A percentile compares a stretch with the other conserved stretches of the same genome.
Evolutionary conservation across 2,329 filamentous ascomycete genomes (phyloP).

Genomic region (Aureobasidium sp.): DNA sequence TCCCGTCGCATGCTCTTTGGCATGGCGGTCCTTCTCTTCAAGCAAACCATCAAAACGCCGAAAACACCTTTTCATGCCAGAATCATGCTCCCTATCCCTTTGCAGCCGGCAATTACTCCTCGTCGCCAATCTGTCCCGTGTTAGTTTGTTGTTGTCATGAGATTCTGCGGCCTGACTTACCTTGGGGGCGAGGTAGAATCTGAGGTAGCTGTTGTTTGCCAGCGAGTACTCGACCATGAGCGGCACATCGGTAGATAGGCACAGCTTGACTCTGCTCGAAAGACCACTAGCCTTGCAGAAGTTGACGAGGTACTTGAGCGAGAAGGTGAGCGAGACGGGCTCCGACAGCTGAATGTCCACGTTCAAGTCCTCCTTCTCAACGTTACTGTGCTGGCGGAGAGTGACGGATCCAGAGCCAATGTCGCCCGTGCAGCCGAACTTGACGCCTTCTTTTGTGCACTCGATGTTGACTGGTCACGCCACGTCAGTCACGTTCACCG

Average conservation of each 20-base stretch:
- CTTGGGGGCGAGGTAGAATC: constrained; percentile 98
- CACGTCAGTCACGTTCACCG: constrained; percentile 19
- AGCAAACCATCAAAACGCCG: constrained; percentile 6
- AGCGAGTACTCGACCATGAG: constrained; percentile 88
- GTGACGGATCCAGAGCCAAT: constrained; percentile 94
- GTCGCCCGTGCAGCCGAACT: constrained; percentile 87
- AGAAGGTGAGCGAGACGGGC: constrained; percentile 91
- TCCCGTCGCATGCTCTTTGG: neutral
- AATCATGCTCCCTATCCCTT: neutral
- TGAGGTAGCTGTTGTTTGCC: constrained; percentile 73
- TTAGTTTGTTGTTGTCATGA: constrained; percentile 25
- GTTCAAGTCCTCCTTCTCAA: constrained; percentile 80
- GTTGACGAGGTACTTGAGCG: constrained; percentile 98
- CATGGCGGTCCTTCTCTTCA: neutral
- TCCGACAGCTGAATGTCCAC: constrained; percentile 86
- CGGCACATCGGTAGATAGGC: constrained; percentile 91
- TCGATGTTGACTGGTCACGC: constrained; percentile 71
- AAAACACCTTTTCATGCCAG: constrained; percentile 12
- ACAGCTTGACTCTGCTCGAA: constrained; percentile 76
- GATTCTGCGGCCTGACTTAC: constrained; percentile 41
- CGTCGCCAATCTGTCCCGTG: constrained; percentile 56
- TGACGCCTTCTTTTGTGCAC: constrained; percentile 92
- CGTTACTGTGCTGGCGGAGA: constrained; percentile 75
- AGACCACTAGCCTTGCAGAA: constrained; percentile 96
- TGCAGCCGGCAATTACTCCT: constrained; percentile 38